Conservation (phyloP, 2,329 filamentous ascomycete genomes). For the Incumbomyces lentus region DNA sequence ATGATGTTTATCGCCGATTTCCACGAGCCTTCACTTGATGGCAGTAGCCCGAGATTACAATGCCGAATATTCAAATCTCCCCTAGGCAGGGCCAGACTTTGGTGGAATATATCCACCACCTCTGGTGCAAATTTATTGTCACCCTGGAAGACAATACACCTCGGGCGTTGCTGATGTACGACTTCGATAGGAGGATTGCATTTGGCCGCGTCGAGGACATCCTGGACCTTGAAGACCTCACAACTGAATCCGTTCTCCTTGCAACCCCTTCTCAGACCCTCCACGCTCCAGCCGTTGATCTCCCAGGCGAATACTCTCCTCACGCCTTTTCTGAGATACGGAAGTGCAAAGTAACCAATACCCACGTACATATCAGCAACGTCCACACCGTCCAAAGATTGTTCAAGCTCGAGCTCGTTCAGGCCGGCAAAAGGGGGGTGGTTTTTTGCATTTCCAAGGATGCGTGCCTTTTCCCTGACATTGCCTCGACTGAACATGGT, state of each 20-base stretch:
- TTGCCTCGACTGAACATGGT: constrained; percentile 95
- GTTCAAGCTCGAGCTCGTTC: constrained; percentile 18
- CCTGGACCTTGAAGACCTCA: constrained; percentile 37
- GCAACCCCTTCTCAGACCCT: constrained; percentile 70
- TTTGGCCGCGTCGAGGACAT: constrained; percentile 24
- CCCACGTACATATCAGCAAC: constrained; percentile 78
- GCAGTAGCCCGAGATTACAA: constrained; percentile 50
- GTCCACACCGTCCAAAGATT: constrained; percentile 23
- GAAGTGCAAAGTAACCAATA: constrained; percentile 89
- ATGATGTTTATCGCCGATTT: constrained; percentile 38
- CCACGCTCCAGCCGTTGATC: constrained; percentile 77
- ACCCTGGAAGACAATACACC: constrained; percentile 59
- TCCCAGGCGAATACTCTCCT: constrained; percentile 73
- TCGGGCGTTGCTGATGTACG: constrained; percentile 28
- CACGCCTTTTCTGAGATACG: constrained; percentile 62
- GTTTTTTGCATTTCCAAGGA: constrained; percentile 40
- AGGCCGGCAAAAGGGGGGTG: constrained; percentile 12
- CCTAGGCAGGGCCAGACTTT: constrained; percentile 22
- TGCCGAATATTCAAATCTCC: constrained; percentile 37
- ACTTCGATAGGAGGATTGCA: too few species aligned
- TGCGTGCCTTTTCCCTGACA: constrained; percentile 72
- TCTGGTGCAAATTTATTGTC: constrained; percentile 49
- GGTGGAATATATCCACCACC: constrained; percentile 28
- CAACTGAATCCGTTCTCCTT: constrained; percentile 56
- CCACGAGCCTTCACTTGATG: constrained; percentile 42